Evolutionary conservation across 148 eudicot species (phyloP), one percentile per base, ranked within the genome.

Genomic region (Vaccinium myrtillus): DNA sequence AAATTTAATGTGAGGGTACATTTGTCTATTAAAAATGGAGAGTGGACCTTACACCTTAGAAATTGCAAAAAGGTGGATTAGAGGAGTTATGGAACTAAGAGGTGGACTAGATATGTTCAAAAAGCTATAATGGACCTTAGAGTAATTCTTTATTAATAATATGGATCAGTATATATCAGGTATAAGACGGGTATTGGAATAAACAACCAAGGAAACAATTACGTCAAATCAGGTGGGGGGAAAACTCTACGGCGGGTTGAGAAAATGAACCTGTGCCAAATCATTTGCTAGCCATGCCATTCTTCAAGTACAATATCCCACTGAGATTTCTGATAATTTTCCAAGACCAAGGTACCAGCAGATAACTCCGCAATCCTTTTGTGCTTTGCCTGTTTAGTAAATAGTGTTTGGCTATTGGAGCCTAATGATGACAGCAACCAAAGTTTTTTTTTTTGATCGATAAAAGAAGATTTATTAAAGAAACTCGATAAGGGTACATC

Each of bases 251-350:
- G 14, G 9, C 67, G 23, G 5, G 54, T 82, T n/a, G 23, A 61
- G 7, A 63, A 81, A 27, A 48, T 87, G 87, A 85, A 97, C 98
- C 98, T 97, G 74, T 4, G 74, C 74, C 27, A 69, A 69, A 69
- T 69, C 74, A 69, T 69, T 69, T 25, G 74, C 74, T 30, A 69
- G 74, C 74, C 74, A 69, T 27, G 74, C 32, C 32, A 69, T 30
- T 69, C 74, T 25, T 69, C 74, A 69, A 69, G 74, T 10, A 69
- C 36, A 69, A 69, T 25, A 12, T 27, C 74, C 74, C 74, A 69
- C 14, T 69, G 74, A 69, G 74, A 69, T 69, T 30, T 27, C 43
- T 0, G 18, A 69, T 69, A 39, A 12, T 69, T 69, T 11, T 25
- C 32, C 7, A 16, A 11, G 32, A 13, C 74, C 32, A 25, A 69